phyloP scores from a whole-genome alignment of 345 rosid species.

The Crucihimalaya himalaica region DNA sequence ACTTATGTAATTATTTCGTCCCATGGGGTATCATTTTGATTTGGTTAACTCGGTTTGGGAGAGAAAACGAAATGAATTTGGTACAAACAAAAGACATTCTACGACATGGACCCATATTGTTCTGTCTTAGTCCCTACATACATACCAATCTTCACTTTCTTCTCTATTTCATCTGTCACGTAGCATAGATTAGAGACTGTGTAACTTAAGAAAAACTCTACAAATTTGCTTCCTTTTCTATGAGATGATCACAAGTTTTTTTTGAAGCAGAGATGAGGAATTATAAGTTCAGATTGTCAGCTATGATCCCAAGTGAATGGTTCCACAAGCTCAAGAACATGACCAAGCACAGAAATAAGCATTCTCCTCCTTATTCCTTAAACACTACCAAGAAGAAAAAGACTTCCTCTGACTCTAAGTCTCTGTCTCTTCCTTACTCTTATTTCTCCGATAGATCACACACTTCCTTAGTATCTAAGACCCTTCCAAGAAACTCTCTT shows the following conservation, averaged over 20 bases:
- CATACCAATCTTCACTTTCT: constrained; percentile 22
- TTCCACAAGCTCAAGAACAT: constrained; percentile 75
- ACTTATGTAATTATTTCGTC: too few relatives aligned
- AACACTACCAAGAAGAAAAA: constrained; percentile 27
- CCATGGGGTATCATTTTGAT: not conserved
- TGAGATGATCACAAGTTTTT: constrained; percentile 1
- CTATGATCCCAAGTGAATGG: constrained; percentile 71
- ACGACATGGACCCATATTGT: constrained; percentile 25
- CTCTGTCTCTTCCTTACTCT: constrained; percentile 34
- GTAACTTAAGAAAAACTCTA: not conserved
- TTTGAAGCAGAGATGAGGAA: constrained; percentile 47
- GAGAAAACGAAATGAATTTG: not conserved
- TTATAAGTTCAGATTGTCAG: constrained; percentile 53
- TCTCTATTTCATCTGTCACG: constrained; percentile 12
- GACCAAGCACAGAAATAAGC: constrained; percentile 32
- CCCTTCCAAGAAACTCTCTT: constrained; percentile 44
- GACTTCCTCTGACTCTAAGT: not conserved
- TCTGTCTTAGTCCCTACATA: not conserved
- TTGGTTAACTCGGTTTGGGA: not conserved
- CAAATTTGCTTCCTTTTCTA: not conserved
- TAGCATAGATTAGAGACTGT: not conserved
- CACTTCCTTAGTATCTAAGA: not conserved
- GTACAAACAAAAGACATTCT: constrained; percentile 27
- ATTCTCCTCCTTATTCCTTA: constrained; percentile 3
- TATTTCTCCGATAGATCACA: constrained; percentile 39